These are phyloP conservation scores for Arthrobotrys megalospora DNA, from an alignment of 2,329 filamentous ascomycete species.

Conservation along the genomic window DNA sequence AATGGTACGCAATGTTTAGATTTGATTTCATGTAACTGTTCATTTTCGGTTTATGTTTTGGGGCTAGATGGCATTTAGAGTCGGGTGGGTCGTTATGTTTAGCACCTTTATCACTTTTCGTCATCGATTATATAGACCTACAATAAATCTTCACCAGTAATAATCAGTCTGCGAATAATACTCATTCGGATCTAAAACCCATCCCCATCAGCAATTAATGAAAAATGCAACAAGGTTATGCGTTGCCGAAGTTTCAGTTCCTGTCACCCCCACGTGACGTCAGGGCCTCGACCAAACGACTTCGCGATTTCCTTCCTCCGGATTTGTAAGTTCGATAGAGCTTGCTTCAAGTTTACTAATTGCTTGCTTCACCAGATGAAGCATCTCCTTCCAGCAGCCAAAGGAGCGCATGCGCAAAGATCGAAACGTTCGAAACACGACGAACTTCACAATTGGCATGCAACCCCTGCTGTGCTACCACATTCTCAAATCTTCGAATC, in stretches of 20 bases:
- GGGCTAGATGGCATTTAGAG: too few relatives aligned
- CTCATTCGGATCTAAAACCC: too few relatives aligned
- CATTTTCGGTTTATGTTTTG: too few relatives aligned
- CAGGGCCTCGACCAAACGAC: constrained; percentile 1
- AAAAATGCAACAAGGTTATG: constrained; percentile 3
- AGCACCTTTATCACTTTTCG: too few relatives aligned
- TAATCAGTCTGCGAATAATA: too few relatives aligned
- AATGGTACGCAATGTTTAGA: too few relatives aligned
- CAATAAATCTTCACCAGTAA: too few relatives aligned
- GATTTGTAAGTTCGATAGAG: not conserved
- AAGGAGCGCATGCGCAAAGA: not conserved
- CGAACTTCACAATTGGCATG: constrained; percentile 4
- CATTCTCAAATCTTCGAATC: constrained; percentile 25
- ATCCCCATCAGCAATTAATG: too few relatives aligned
- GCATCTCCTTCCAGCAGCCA: not conserved
- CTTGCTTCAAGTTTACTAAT: not conserved
- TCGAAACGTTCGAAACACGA: not conserved
- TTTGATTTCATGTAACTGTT: too few relatives aligned
- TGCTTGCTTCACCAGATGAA: not conserved
- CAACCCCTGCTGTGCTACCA: constrained; percentile 14
- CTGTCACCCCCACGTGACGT: not conserved
- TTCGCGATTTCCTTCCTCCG: not conserved
- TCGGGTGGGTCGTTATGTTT: too few relatives aligned
- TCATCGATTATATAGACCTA: too few relatives aligned
- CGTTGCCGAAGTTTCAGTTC: constrained; percentile 1